Percentiles rank a stretch among this genome's conserved stretches.
Conservation (phyloP, 495 filamentous ascomycete species). For the Podospora bellae-mahoneyi region DNA sequence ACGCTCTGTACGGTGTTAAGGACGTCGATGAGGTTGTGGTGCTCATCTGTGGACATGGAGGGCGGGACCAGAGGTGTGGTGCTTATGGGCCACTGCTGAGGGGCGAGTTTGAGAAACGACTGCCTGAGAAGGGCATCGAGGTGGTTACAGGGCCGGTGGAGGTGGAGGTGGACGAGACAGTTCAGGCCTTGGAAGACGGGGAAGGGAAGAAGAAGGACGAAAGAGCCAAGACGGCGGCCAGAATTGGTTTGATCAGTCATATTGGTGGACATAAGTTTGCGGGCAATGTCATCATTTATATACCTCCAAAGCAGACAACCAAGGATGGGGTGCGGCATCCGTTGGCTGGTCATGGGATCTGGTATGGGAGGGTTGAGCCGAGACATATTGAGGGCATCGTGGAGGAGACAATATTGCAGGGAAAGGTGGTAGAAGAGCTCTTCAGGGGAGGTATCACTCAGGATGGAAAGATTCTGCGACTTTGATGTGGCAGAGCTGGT, state of each 20-base stretch:
- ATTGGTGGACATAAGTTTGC: conserved; percentile 92
- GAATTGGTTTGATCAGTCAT: conserved; percentile 78
- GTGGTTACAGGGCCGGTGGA: conserved; percentile 39
- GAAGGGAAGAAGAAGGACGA: conserved; percentile 18
- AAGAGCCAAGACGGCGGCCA: conserved; percentile 40
- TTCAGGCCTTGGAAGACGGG: conserved; percentile 22
- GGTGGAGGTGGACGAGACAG: conserved; percentile 23
- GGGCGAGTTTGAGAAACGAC: conserved; percentile 58
- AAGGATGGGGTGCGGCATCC: conserved; percentile 44
- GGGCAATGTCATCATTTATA: conserved; percentile 88
- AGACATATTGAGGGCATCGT: conserved; percentile 84
- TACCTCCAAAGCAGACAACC: conserved; percentile 57
- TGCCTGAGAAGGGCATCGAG: conserved; percentile 36
- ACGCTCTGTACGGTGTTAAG: conserved; percentile 44
- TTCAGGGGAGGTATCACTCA: conserved; percentile 62
- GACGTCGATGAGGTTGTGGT: conserved; percentile 67
- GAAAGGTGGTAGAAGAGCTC: conserved; percentile 70
- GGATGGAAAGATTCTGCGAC: conserved; percentile 41
- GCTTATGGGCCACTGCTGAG: conserved; percentile 69
- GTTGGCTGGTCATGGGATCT: conserved; percentile 78
- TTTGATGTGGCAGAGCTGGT: conserved; percentile 27
- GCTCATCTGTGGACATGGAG: conserved; percentile 80
- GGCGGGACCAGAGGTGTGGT: conserved; percentile 77
- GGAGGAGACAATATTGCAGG: conserved; percentile 69
- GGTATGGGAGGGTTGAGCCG: conserved; percentile 89